A percentile compares a stretch with the other conserved stretches of the same genome.
These are phyloP conservation scores for Ramularia endophylla DNA, from an alignment of 2,329 filamentous ascomycete species.

Conservation along the genomic window DNA sequence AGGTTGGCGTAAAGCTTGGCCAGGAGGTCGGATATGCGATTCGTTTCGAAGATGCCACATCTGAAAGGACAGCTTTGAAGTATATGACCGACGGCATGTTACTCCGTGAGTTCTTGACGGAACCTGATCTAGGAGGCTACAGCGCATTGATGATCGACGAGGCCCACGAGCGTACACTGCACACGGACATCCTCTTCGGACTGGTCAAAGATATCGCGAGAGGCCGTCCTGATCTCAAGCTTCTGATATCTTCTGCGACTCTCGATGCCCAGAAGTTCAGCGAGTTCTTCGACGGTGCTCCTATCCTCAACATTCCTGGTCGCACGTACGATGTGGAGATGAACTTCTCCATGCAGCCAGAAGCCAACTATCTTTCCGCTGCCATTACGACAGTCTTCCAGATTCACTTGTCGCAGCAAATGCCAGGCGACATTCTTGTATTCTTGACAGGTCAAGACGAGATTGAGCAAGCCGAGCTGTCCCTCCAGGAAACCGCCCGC, in stretches of 20 bases:
- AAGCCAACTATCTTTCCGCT: constrained; percentile 88
- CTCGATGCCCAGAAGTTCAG: constrained; percentile 93
- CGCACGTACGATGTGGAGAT: constrained; percentile 85
- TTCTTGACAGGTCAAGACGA: constrained; percentile 96
- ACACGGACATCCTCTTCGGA: constrained; percentile 84
- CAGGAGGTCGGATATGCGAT: constrained; percentile 93
- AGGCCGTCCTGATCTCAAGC: constrained; percentile 75
- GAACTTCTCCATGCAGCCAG: constrained; percentile 82
- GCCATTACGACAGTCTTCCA: constrained; percentile 92
- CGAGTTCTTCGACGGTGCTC: constrained; percentile 83
- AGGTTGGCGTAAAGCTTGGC: constrained; percentile 83
- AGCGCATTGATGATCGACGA: constrained; percentile 94
- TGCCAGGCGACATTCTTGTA: constrained; percentile 78
- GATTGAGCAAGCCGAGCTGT: constrained; percentile 80
- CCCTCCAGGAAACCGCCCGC: constrained; percentile 75
- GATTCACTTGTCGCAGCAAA: constrained; percentile 80
- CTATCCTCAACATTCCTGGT: constrained; percentile 92
- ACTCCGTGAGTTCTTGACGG: constrained; percentile 80
- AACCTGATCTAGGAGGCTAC: constrained; percentile 76
- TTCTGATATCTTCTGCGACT: constrained; percentile 90
- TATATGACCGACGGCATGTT: constrained; percentile 99
- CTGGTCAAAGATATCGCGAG: constrained; percentile 83
- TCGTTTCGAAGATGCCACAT: constrained; percentile 88
- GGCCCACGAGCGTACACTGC: constrained; percentile 87
- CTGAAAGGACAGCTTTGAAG: constrained; percentile 84